Conservation (phyloP, 176 grass and related monocot genomes). For the Ampelocalamus luodianensis region DNA sequence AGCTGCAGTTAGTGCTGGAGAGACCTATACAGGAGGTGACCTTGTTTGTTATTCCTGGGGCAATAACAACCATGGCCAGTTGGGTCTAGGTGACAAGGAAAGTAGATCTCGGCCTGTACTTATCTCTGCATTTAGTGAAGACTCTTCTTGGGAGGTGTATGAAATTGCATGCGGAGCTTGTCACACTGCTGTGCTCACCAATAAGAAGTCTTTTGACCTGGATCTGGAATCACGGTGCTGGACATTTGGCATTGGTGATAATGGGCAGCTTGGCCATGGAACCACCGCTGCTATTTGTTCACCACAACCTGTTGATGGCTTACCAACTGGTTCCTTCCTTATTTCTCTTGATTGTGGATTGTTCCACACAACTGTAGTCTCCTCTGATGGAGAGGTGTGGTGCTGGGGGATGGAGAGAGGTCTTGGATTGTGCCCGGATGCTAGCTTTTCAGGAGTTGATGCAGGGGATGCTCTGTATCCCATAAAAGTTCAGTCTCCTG, state of each 20-base stretch:
- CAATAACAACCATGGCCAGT: constrained; percentile 88
- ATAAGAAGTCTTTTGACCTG: constrained; percentile 79
- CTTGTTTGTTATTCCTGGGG: constrained; percentile 91
- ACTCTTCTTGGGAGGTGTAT: constrained; percentile 89
- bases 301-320: constrained; percentile 72
- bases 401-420: constrained; percentile 99
- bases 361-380: constrained; percentile 90
- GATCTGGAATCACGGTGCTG: constrained; percentile 89
- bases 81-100: constrained; percentile 87
- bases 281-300: constrained; percentile 65
- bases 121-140: constrained; percentile 66
- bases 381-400: constrained; percentile 89
- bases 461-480: constrained; percentile 83
- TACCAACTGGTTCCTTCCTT: constrained; percentile 73
- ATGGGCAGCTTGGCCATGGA: constrained; percentile 93
- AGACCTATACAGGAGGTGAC: constrained; percentile 64
- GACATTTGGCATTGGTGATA: constrained; percentile 93
- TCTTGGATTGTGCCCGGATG: constrained; percentile 88
- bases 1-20: constrained; percentile 78
- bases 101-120: constrained; percentile 61
- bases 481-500: constrained; percentile 73
- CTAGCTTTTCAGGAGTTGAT: constrained; percentile 77
- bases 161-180: constrained; percentile 92
- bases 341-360: constrained; percentile 96
- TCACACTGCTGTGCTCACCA: constrained; percentile 79